Percentiles rank a stretch among this genome's conserved stretches.
phyloP scores from a whole-genome alignment of 1,284 basidiomycete genomes.

The Chalciporus piperatoides region DNA sequence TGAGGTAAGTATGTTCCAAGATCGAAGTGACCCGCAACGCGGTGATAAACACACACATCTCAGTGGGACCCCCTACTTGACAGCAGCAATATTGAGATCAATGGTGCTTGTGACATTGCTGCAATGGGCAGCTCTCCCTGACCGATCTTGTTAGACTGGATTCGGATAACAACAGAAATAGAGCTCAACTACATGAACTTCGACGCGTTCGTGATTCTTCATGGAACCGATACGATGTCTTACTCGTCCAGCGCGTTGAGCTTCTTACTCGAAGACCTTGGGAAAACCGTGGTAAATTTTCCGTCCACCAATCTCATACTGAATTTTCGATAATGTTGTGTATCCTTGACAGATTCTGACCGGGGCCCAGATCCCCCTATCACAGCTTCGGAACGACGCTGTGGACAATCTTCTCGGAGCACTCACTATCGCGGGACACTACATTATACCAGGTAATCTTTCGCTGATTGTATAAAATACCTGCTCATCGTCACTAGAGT shows the following conservation, averaged over 20 bases:
- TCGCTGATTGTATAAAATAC: background rate
- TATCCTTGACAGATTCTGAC: conserved; percentile 65
- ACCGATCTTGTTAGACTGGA: conserved; percentile 62
- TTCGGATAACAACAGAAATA: conserved; percentile 85
- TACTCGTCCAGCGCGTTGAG: conserved; percentile 86
- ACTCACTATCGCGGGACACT: conserved; percentile 84
- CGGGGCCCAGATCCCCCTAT: conserved; percentile 90
- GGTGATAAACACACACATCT: conserved; percentile 7
- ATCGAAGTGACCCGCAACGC: conserved; percentile 1
- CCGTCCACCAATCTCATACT: background rate
- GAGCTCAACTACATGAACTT: conserved; percentile 83
- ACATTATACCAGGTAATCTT: conserved; percentile 76
- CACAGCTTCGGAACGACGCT: conserved; percentile 85
- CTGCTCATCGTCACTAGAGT: conserved; percentile 47
- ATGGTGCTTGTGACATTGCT: conserved; percentile 43
- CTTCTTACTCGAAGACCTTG: conserved; percentile 87
- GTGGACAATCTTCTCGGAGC: conserved; percentile 88
- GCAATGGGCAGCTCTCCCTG: conserved; percentile 1
- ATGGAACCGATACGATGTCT: conserved; percentile 93
- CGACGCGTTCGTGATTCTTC: conserved; percentile 87
- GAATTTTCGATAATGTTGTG: background rate
- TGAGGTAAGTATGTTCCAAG: conserved; percentile 50
- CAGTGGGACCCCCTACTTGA: conserved; percentile 87
- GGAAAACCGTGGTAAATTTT: conserved; percentile 72
- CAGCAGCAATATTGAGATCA: conserved; percentile 82